Conservation (phyloP, 352 stramenopile genomes). For the Globisporangium okanoganense region DNA sequence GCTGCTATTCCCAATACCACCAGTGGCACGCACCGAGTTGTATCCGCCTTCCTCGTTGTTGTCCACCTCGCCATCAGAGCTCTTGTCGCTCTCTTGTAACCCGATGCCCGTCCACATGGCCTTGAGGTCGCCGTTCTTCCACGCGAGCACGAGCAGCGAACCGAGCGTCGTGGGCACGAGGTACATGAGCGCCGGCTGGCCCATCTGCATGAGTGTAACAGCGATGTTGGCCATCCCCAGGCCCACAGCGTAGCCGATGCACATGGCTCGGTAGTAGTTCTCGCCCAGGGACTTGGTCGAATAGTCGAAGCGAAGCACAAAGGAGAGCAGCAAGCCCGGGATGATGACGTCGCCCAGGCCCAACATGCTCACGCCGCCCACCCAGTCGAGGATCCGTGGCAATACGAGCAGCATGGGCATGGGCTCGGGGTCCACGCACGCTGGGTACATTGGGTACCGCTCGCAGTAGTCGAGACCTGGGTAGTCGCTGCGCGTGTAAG, state of each 20-base stretch:
- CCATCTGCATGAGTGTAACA: slow-evolving; percentile 91
- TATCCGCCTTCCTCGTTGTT: slow-evolving; percentile 18
- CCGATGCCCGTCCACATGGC: slow-evolving; percentile 47
- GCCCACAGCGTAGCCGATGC: slow-evolving; percentile 91
- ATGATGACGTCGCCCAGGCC: slow-evolving; percentile 96
- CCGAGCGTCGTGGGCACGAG: slow-evolving; percentile 92
- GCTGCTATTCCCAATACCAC: not conserved
- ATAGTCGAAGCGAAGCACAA: slow-evolving; percentile 91
- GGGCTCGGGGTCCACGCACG: slow-evolving; percentile 74
- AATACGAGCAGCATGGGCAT: slow-evolving; percentile 96
- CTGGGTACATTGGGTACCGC: slow-evolving; percentile 51
- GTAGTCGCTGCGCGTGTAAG: slow-evolving; percentile 63
- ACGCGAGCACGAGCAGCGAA: slow-evolving; percentile 57
- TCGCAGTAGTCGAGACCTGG: slow-evolving; percentile 75
- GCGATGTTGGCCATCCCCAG: slow-evolving; percentile 92
- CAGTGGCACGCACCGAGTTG: slow-evolving; percentile 15
- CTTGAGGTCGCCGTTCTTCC: slow-evolving; percentile 72
- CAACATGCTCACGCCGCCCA: slow-evolving; percentile 90
- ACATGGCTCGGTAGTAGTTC: slow-evolving; percentile 88
- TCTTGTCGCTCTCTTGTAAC: slow-evolving; percentile 15
- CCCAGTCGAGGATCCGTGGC: slow-evolving; percentile 90
- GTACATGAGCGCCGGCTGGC: slow-evolving; percentile 96
- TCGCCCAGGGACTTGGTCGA: slow-evolving; percentile 25
- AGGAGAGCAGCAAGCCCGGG: slow-evolving; percentile 92
- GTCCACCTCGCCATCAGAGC: slow-evolving; percentile 16